Percentiles rank a stretch among this genome's conserved stretches.
Evolutionary conservation across 139 green algal genomes (phyloP).

Genomic region (Chlamydomonas incerta): DNA sequence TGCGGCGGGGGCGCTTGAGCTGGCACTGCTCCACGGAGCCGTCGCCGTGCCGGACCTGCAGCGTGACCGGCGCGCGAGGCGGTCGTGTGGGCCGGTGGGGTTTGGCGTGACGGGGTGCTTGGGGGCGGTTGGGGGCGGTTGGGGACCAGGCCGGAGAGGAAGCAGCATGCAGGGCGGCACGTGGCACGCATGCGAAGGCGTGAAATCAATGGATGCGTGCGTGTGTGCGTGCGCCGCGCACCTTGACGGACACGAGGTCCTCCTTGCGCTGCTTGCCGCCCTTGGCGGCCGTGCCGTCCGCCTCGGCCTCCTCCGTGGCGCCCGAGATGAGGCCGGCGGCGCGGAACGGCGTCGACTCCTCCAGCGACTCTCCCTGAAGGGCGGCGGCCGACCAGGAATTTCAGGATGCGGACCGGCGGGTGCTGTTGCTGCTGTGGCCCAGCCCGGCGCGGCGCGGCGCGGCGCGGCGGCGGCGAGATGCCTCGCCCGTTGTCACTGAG

Average conservation of each 20-base stretch:
- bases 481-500: no score
- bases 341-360: conserved; percentile 41
- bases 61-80: background rate
- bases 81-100: no score
- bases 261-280: background rate
- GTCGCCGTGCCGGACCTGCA: conserved; percentile 58
- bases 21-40: conserved; percentile 43
- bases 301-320: background rate
- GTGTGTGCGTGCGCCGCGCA: no score
- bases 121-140: no score
- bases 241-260: conserved; percentile 47
- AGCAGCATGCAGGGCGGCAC: no score
- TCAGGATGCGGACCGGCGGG: no score
- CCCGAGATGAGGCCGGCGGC: conserved; percentile 28
- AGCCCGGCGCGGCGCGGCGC: background rate
- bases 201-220: no score
- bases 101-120: no score
- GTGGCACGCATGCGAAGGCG: no score
- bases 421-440: background rate
- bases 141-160: no score
- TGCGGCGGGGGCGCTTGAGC: conserved; percentile 60
- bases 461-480: no score
- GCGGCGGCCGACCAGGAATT: no score
- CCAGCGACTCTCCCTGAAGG: conserved; percentile 41
- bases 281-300: background rate